These are phyloP conservation scores for Isatis lusitanica DNA, from an alignment of 441 rosid species.

Conservation along the genomic window DNA sequence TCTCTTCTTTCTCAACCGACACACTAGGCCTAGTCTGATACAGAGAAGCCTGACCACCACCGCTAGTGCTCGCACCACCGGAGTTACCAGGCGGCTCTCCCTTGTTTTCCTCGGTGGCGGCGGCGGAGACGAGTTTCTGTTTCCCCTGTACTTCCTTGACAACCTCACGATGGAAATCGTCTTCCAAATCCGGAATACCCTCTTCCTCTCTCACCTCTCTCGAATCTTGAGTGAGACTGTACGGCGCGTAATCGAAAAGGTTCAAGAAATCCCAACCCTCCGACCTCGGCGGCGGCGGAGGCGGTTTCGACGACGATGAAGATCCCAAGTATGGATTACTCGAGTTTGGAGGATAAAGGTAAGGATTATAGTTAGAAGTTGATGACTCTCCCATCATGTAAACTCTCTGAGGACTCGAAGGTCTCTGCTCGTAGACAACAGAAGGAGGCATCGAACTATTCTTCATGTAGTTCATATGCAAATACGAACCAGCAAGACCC, in stretches of 20 bases:
- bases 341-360: constrained; percentile 18
- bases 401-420: constrained; percentile 53
- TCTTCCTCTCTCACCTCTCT: constrained; percentile 84
- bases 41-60: constrained; percentile 40
- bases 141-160: constrained; percentile 75
- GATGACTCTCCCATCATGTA: constrained; percentile 63
- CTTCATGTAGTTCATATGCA: constrained; percentile 76
- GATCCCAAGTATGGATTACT: background rate
- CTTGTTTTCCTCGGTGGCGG: background rate
- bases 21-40: constrained; percentile 55
- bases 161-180: constrained; percentile 58
- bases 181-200: constrained; percentile 92
- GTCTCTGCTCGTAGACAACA: constrained; percentile 62
- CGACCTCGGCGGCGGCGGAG: constrained; percentile 60
- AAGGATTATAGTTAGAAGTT: constrained; percentile 35
- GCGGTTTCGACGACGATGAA: constrained; percentile 52
- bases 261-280: constrained; percentile 81
- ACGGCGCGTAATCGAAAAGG: constrained; percentile 54
- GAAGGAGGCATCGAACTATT: constrained; percentile 55
- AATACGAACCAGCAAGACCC: constrained; percentile 27
- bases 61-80: constrained; percentile 28
- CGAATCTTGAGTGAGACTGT: constrained; percentile 57
- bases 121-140: constrained; percentile 41
- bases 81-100: constrained; percentile 24
- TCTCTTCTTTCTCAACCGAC: constrained; percentile 25